Evolutionary conservation across 2,329 filamentous ascomycete genomes (phyloP).

Genomic region (Fusarium secorum): DNA sequence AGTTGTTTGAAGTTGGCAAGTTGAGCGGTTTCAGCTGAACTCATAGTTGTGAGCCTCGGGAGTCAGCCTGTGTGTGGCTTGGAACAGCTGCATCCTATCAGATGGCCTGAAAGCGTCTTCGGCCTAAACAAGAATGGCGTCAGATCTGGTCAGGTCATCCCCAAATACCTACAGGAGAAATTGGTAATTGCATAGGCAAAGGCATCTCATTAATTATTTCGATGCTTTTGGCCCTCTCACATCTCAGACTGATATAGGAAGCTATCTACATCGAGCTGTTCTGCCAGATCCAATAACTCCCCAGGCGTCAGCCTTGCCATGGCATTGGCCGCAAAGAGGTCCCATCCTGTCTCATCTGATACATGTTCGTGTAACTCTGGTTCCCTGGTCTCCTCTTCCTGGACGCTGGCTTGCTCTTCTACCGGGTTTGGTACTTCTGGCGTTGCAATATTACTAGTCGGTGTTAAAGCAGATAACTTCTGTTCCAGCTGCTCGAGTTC

Average conservation of each 20-base stretch:
- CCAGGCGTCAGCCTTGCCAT: conserved; percentile 45
- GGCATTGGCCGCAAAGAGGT: conserved; percentile 44
- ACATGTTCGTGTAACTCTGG: not conserved
- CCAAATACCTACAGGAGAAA: not conserved
- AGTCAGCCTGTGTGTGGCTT: not conserved
- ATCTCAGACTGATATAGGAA: conserved; percentile 34
- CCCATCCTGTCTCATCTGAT: conserved; percentile 41
- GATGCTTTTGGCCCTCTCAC: not conserved
- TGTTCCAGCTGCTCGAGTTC: conserved; percentile 51
- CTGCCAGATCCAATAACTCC: conserved; percentile 44
- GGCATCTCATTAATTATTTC: not conserved
- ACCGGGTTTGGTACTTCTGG: not conserved
- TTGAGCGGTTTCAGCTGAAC: not conserved
- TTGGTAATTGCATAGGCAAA: accelerated
- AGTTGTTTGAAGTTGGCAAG: not conserved
- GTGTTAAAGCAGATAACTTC: conserved; percentile 47
- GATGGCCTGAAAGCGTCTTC: not conserved
- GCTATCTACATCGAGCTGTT: conserved; percentile 42
- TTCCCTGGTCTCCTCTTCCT: not conserved
- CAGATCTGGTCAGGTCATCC: not conserved
- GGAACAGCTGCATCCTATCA: not conserved
- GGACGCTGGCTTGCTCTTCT: not conserved
- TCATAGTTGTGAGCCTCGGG: not conserved
- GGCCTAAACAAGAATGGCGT: not conserved
- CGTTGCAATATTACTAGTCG: conserved; percentile 18